These are phyloP conservation scores for Spathaspora boniae DNA, from an alignment of 805 yeast genomes.

Conservation along the genomic window DNA sequence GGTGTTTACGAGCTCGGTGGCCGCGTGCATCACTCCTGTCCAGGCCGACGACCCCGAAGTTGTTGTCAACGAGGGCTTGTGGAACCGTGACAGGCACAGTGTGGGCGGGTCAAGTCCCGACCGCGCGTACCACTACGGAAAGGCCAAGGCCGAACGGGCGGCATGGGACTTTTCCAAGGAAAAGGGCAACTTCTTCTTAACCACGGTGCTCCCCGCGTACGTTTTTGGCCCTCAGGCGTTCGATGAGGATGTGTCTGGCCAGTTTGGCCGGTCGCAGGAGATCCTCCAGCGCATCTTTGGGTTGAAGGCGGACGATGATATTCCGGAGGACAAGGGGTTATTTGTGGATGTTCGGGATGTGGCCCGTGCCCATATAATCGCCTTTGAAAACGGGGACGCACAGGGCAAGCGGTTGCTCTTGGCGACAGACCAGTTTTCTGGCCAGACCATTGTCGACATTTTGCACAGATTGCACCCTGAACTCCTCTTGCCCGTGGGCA, in stretches of 20 bases:
- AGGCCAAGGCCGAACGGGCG: conserved; percentile 30
- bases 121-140: conserved; percentile 37
- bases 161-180: conserved; percentile 30
- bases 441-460: conserved; percentile 18
- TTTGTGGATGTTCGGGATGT: conserved; percentile 62
- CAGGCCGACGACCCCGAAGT: conserved; percentile 21
- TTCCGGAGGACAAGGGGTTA: conserved; percentile 11
- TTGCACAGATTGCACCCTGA: conserved; percentile 22
- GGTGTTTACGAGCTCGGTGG: conserved; percentile 50
- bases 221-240: conserved; percentile 43
- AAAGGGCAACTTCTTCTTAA: conserved; percentile 27
- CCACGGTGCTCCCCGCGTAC: conserved; percentile 33
- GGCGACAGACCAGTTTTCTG: conserved; percentile 13
- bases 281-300: conserved; percentile 22
- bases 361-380: conserved; percentile 53
- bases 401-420: conserved; percentile 30
- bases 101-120: conserved; percentile 39
- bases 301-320: conserved; percentile 16
- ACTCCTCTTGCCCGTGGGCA: too few relatives aligned
- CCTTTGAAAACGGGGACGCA: conserved; percentile 37
- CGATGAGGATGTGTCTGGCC: conserved; percentile 25
- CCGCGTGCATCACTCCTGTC: conserved; percentile 38
- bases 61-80: conserved; percentile 38
- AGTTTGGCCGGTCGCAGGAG: conserved; percentile 26
- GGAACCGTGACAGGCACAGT: conserved; percentile 53